Evolutionary conservation across 192 early-diverging fungal genomes (phyloP), one percentile per base, ranked within the genome.

Genomic region (Dissophora ornata): DNA sequence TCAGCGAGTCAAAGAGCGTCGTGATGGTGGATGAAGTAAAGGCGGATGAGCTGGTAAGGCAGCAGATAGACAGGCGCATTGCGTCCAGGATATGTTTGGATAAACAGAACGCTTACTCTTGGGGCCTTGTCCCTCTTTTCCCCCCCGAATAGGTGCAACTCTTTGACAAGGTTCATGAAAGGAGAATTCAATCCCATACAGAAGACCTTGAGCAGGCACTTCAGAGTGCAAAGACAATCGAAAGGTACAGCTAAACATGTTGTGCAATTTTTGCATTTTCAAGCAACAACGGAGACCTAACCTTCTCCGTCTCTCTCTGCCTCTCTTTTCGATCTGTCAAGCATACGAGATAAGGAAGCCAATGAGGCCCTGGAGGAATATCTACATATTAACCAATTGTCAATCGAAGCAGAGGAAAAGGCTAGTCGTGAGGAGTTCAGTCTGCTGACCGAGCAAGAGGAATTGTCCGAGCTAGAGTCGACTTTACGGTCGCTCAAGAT

Each of bases 351-450:
- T 48, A 50, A 48, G 3, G 49, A 66, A 24, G 57, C 51, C 7
- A 49, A 61, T n/a, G 50, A 15, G 3, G 57, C 63, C n/a, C 4
- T 49, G 18, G 24, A 67, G 22, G 57, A 67, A 24, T 55, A 61
- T 25, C 28, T 54, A 19, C 25, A 11, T 5, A 33, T 60, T 16
- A 47, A 61, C 16, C 57, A 66, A 32, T 26, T 53, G 0, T 51
- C 57, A 0, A 57, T 46, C 8, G 57, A 66, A 44, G 34, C 34
- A 4, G 71, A 66, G 26, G 57, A 66, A 26, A 46, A 48, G 19
- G 57, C 71, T 25, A 67, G 56, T 34, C 34, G 48, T 29, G 71
- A 58, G 26, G 71, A 75, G 46, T 75, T 32, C 34, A 45, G 56
- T 8, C 32, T 75, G 18, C 28, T 75, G 44, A 46, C 22, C 5